These are phyloP conservation scores for Ceratocystis eucalypticola DNA, from an alignment of 2,329 filamentous ascomycete species.

Conservation along the genomic window DNA sequence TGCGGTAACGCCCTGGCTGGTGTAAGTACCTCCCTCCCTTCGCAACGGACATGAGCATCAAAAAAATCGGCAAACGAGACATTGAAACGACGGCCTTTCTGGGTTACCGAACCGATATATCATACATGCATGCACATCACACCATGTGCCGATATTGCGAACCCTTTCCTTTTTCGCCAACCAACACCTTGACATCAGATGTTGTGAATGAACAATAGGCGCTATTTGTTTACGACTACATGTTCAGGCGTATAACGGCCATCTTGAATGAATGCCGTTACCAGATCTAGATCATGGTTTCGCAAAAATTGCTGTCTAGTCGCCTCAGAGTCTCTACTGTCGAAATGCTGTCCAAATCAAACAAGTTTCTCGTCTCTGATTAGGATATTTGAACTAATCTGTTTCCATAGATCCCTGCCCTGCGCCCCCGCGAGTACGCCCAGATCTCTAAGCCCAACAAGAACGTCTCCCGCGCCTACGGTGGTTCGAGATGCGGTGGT, in stretches of 20 bases:
- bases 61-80: slow-evolving; percentile 15
- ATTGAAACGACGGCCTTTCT: background rate
- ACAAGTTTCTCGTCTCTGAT: background rate
- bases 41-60: slow-evolving; percentile 19
- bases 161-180: background rate
- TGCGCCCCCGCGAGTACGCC: slow-evolving; percentile 95
- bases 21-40: slow-evolving; percentile 50
- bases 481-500: slow-evolving; percentile 95
- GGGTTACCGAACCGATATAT: background rate
- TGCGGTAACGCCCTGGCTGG: slow-evolving; percentile 95
- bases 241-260: background rate
- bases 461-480: slow-evolving; percentile 97
- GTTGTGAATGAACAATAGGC: too few species aligned
- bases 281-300: background rate
- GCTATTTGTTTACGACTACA: too few species aligned
- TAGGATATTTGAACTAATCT: background rate
- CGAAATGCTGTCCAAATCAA: background rate
- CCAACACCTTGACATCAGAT: too few species aligned
- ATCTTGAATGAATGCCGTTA: background rate
- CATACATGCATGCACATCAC: background rate
- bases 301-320: background rate
- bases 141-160: background rate
- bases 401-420: slow-evolving; percentile 63
- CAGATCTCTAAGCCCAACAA: slow-evolving; percentile 97
- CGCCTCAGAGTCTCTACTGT: background rate